Conservation (phyloP, 179 eudicot species). For the Beta corolliflora region DNA sequence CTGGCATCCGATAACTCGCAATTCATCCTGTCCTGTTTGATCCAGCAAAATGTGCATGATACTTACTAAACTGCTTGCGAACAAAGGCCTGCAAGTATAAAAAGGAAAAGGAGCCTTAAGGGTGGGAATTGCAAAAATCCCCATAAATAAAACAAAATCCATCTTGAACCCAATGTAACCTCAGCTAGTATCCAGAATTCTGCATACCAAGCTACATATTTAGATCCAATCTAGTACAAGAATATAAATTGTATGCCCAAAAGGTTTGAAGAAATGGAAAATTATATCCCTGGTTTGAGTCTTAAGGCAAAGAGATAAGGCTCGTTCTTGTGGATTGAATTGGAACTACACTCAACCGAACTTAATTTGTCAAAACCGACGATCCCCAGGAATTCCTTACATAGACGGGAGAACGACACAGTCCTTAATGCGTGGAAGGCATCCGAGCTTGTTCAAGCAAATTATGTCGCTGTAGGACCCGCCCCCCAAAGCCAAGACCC, state of each 20-base stretch:
- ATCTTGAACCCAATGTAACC: not conserved
- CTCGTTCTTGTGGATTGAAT: too few species aligned
- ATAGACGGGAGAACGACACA: too few species aligned
- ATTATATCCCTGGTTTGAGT: not conserved
- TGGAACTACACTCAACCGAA: too few species aligned
- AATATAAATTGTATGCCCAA: not conserved
- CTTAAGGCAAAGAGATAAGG: too few species aligned
- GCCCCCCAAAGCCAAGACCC: too few species aligned
- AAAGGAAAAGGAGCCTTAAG: slow-evolving; percentile 5
- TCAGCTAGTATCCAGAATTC: not conserved
- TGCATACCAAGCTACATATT: not conserved
- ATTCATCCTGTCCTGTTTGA: slow-evolving; percentile 82
- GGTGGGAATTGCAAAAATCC: not conserved
- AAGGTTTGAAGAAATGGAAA: not conserved
- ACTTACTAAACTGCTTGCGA: slow-evolving; percentile 82
- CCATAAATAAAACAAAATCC: not conserved
- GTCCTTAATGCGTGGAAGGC: too few species aligned
- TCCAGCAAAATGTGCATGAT: slow-evolving; percentile 85
- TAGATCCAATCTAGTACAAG: not conserved
- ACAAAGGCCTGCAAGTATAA: slow-evolving; percentile 76
- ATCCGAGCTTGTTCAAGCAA: too few species aligned
- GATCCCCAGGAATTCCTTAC: too few species aligned
- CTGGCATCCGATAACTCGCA: slow-evolving; percentile 78
- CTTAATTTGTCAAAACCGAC: too few species aligned
- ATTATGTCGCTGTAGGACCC: too few species aligned